Percentiles rank a stretch among this genome's conserved stretches.
Conservation (phyloP, 371 early-diverging fungal species). For the Catenaria anguillulae region DNA sequence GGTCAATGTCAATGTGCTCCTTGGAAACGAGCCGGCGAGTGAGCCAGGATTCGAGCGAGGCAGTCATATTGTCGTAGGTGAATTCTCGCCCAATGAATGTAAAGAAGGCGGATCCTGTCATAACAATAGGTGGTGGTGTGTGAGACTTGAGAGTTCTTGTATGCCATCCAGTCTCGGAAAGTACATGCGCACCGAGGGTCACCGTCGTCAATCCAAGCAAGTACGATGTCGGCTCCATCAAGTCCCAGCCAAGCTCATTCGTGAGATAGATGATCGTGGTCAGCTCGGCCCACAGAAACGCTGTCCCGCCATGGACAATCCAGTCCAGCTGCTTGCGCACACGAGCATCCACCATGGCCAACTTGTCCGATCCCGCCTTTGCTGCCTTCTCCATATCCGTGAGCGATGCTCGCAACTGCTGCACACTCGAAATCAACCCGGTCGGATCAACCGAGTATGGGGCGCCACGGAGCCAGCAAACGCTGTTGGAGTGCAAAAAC, state of each 20-base stretch:
- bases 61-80: no score
- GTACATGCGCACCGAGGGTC: neutral
- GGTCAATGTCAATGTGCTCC: no score
- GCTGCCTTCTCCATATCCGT: neutral
- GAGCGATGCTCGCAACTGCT: neutral
- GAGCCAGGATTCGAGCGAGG: no score
- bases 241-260: constrained; percentile 5
- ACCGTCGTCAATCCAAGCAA: constrained; percentile 1
- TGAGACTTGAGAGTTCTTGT: no score
- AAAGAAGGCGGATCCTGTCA: no score
- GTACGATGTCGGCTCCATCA: constrained; percentile 4
- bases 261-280: neutral
- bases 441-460: neutral
- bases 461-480: neutral
- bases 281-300: neutral
- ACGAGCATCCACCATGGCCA: neutral
- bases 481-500: neutral
- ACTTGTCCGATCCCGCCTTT: neutral
- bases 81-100: no score
- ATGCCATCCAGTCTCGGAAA: no score
- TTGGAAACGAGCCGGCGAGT: no score
- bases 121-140: no score
- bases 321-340: neutral
- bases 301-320: neutral
- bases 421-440: neutral